Conservation (phyloP, 2,329 filamentous ascomycete genomes). For the Colletotrichum agaves region DNA sequence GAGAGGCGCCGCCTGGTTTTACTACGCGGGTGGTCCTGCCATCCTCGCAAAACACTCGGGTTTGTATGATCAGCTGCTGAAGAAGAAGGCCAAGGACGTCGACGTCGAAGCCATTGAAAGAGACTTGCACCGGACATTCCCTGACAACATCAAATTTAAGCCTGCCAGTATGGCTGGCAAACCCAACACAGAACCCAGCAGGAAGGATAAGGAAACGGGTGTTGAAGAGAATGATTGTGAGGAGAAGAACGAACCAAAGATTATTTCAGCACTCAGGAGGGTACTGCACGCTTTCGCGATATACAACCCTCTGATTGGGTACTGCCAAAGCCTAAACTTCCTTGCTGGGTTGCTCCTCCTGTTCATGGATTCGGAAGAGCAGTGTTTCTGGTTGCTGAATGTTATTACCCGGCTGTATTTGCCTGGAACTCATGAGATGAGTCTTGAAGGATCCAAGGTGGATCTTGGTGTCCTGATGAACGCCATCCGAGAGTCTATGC, state of each 20-base stretch:
- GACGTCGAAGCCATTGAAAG: slow-evolving; percentile 93
- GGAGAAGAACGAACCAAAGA: slow-evolving; percentile 71
- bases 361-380: slow-evolving; percentile 89
- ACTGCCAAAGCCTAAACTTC: slow-evolving; percentile 97
- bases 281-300: slow-evolving; percentile 91
- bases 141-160: slow-evolving; percentile 92
- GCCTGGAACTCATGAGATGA: slow-evolving; percentile 91
- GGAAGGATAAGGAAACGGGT: slow-evolving; percentile 4
- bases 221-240: slow-evolving; percentile 40
- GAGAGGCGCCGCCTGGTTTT: slow-evolving; percentile 97
- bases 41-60: slow-evolving; percentile 81
- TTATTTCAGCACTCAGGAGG: slow-evolving; percentile 83
- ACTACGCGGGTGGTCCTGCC: slow-evolving; percentile 88
- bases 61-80: slow-evolving; percentile 78
- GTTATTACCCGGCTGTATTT: slow-evolving; percentile 90
- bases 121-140: slow-evolving; percentile 92
- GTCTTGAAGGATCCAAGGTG: slow-evolving; percentile 90
- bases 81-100: slow-evolving; percentile 71
- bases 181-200: slow-evolving; percentile 36
- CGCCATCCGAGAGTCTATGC: slow-evolving; percentile 83
- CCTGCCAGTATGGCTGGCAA: slow-evolving; percentile 57
- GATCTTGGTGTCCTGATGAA: slow-evolving; percentile 95
- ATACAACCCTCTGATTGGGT: slow-evolving; percentile 91
- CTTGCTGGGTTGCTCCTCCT: slow-evolving; percentile 88
- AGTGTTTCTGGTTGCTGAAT: slow-evolving; percentile 91